Conservation (phyloP, 176 grass and related monocot species). For the Oropetium thomaeum region DNA sequence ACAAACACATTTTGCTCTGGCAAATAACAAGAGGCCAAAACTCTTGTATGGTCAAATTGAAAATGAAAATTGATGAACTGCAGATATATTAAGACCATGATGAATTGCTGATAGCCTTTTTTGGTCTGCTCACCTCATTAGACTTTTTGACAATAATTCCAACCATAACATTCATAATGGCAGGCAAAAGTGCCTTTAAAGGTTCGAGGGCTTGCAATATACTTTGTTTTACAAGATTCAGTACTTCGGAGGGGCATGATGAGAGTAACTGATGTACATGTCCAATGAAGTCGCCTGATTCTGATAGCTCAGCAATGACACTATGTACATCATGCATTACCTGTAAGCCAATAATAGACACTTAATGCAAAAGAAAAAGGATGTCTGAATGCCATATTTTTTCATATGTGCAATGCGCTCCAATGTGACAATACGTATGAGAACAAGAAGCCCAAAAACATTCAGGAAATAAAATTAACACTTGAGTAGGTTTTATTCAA, state of each 20-base stretch:
- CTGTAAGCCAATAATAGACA: constrained; percentile 43
- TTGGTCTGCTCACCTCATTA: constrained; percentile 62
- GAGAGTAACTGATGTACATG: constrained; percentile 61
- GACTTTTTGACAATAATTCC: constrained; percentile 85
- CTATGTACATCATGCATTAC: constrained; percentile 78
- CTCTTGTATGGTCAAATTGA: background rate
- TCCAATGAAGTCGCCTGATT: constrained; percentile 54
- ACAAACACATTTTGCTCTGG: background rate
- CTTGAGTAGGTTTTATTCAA: background rate
- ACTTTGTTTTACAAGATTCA: constrained; percentile 77
- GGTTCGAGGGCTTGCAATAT: constrained; percentile 72
- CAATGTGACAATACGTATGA: background rate
- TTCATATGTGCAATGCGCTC: background rate
- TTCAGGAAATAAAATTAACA: background rate
- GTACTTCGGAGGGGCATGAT: constrained; percentile 70
- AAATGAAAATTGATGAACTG: background rate
- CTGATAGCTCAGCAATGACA: constrained; percentile 64
- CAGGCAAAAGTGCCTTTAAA: constrained; percentile 66
- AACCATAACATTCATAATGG: constrained; percentile 82
- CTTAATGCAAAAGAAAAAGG: constrained; percentile 11
- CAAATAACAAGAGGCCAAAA: constrained; percentile 3
- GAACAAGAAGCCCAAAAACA: background rate
- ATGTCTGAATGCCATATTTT: background rate
- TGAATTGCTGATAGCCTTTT: background rate
- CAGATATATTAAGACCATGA: background rate